Evolutionary conservation across 1,139 yeast genomes (phyloP), one percentile per base, ranked within the genome.

Genomic region (Taphrina confusa): DNA sequence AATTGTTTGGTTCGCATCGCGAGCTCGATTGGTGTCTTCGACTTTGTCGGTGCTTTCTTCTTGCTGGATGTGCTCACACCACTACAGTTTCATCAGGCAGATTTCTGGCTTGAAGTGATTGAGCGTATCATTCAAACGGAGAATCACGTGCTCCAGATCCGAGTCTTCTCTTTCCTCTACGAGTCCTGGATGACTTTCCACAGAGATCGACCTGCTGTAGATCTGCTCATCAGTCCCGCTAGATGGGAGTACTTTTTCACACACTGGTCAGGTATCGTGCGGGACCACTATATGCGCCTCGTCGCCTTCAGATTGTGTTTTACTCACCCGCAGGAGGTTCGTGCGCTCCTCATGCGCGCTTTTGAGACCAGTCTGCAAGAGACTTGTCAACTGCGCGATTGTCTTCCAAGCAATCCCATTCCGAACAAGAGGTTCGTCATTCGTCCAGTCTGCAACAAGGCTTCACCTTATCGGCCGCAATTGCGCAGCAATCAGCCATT

Each of bases 281-380:
- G 58, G 4, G 58, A 54, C 27, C 58, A 54, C 28, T 54, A 54
- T 14, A 54, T 54, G 58, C 40, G 58, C 4, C 51, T 54, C n/a
- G 25, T 54, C 9, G 27, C 51, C 42, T 54, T 40, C 30, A 33
- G 34, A 23, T 25, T 44, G 1, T 31, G 51, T 28, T 34, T 33
- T 18, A 25, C 44, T 11, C 44, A 54, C 27, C 51, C 58, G 5
- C 27, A 22, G 12, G 44, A 33, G 23, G 37, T 54, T 18, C 40
- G 44, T n/a, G 9, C 34, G 11, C 9, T 54, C 25, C 37, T 54
- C 31, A 25, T 42, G 30, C 58, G 58, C 4, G 28, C 58, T 6
- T 54, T 54, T 31, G 28, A 30, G 27, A 54, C 58, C 12, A 42
- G 51, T 44, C 33, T 54, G n/a, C 36, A 12, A 12, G 58, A 54